Base-by-base conservation (phyloP, 225 moss, liverwort and hornwort genomes). In the Physcomitrium patens region DNA sequence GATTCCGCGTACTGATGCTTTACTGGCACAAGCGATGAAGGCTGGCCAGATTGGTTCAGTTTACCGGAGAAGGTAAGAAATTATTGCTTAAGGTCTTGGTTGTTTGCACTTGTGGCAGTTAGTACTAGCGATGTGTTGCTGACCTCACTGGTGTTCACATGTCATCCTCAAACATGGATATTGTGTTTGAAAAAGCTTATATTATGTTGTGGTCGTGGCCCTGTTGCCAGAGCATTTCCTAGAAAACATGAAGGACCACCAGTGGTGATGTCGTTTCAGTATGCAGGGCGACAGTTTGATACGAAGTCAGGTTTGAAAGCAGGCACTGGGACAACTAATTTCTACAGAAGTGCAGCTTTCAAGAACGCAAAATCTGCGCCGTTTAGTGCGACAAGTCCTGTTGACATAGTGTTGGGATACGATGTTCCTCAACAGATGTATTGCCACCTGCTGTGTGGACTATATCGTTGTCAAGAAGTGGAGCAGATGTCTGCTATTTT, bases 391-490 rank as follows among this genome's bases (percentile, higher is more conserved):
- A 8, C 68, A 7, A 92, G 91, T 76, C 88, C 94, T 12, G 50
- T 67, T 8, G 78, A 9, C 17, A 82, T 89, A 9, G 49, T 78
- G 7, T 67, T 79, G 9, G 79, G 81, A 37, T 17, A 47, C 10
- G 74, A 77, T 24, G 47, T 75, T 15, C 59, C 42, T 0, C 83
- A 89, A 44, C 72, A 72, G 50, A 72, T 60, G 78, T 59, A 78
- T 0, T 78, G 66, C 60, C 78, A 78, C 43, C 66, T 72, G 3
- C 12, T 66, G 41, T 66, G 78, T 7, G 87, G 87, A 1, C 71
- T 95, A 49, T 77, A 83, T 51, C 82, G 79, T 43, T 81, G 67
- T 9, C 69, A 80, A 54, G 78, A 87, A 22, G 87, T 95, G 27
- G 69, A 88, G 19, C 24, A 77, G 26, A 15, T 84, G 1, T 19